A percentile compares a stretch with the other conserved stretches of the same genome.
Evolutionary conservation across 208 protist genomes (phyloP).

Genomic region (Crithidia expoeki): DNA sequence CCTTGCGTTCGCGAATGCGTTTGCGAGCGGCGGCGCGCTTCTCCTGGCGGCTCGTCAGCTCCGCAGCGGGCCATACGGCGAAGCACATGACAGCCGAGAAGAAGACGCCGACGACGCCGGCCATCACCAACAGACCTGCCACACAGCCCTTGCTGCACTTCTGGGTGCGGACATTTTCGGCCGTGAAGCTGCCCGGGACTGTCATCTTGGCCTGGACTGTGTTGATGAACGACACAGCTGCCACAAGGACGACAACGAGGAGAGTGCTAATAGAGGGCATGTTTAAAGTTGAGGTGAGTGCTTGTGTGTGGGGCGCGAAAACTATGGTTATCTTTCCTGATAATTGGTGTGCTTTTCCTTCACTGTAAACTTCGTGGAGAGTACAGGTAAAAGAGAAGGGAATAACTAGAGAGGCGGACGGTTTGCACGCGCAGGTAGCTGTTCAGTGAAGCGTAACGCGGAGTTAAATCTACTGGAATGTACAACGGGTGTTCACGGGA

Average conservation of each 20-base stretch:
- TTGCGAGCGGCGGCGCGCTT: conserved; percentile 47
- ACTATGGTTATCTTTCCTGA: neutral
- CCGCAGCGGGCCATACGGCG: conserved; percentile 46
- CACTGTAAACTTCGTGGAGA: conserved; percentile 18
- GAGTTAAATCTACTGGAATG: neutral
- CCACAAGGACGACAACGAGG: conserved; percentile 15
- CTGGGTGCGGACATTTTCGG: conserved; percentile 25
- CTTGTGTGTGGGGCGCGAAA: neutral
- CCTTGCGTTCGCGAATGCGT: conserved; percentile 44
- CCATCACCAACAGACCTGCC: conserved; percentile 53
- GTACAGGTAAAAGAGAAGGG: conserved; percentile 6
- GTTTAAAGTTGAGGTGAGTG: neutral
- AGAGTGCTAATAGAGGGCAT: conserved; percentile 17
- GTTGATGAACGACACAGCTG: conserved; percentile 17
- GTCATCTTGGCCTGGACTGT: neutral
- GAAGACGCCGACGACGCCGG: conserved; percentile 37
- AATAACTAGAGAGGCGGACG: neutral
- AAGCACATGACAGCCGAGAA: conserved; percentile 46
- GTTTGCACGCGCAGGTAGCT: conserved; percentile 4
- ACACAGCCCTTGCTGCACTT: conserved; percentile 62
- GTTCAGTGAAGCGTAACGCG: conserved; percentile 16
- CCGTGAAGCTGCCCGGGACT: conserved; percentile 13
- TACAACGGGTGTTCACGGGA: too few species aligned
- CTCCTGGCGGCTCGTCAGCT: conserved; percentile 52
- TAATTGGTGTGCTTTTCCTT: neutral